Percentiles rank a stretch among this genome's conserved stretches.
phyloP scores from a whole-genome alignment of 2,329 filamentous ascomycete species.

The Aulographum hederae region DNA sequence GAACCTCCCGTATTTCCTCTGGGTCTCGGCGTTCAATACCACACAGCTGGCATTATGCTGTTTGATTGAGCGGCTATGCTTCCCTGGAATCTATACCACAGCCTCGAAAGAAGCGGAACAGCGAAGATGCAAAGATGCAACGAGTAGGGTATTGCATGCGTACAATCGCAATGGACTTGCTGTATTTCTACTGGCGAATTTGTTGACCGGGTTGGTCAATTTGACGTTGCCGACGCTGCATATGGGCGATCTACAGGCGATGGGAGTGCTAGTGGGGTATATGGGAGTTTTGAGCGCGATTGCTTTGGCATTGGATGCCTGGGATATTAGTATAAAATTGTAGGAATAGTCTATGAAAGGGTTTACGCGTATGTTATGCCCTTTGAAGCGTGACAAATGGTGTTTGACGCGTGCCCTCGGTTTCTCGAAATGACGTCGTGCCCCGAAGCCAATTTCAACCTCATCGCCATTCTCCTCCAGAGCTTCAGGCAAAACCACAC shows the following conservation, averaged over 20 bases:
- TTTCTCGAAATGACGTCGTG: no score
- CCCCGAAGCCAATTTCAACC: no score
- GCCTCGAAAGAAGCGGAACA: conserved; percentile 35
- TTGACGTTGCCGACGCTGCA: conserved; percentile 70
- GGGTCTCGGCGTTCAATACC: conserved; percentile 83
- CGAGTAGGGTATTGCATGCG: conserved; percentile 62
- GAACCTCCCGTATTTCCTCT: conserved; percentile 84
- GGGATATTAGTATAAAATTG: conserved; percentile 53
- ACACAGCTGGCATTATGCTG: conserved; percentile 67
- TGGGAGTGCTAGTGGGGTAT: conserved; percentile 61
- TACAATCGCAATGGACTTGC: conserved; percentile 80
- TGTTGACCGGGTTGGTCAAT: conserved; percentile 80
- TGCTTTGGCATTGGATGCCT: conserved; percentile 48
- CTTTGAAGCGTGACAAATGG: no score
- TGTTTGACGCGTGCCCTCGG: no score
- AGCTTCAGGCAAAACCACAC: no score
- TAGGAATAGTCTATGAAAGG: conserved; percentile 15
- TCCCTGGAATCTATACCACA: conserved; percentile 50
- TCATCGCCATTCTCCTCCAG: no score
- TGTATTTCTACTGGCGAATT: conserved; percentile 72
- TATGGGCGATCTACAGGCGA: conserved; percentile 42
- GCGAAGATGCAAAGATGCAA: conserved; percentile 48
- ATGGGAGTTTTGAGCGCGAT: conserved; percentile 45
- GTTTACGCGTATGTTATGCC: neutral
- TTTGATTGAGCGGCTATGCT: conserved; percentile 58